Conservation (phyloP, 2,329 filamentous ascomycete species). For the Proliferodiscus dingleyae region DNA sequence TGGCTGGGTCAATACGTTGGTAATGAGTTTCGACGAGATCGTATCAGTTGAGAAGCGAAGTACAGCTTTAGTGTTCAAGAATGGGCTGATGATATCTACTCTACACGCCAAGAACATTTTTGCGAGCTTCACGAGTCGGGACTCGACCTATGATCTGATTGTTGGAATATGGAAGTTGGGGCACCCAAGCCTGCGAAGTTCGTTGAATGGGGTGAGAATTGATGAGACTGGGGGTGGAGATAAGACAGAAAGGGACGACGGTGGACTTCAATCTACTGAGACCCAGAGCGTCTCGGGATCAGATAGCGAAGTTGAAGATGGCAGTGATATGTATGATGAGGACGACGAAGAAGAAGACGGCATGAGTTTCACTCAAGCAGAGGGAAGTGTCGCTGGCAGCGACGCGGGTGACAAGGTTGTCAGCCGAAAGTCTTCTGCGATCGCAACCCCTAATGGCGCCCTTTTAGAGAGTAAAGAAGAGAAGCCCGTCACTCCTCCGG, state of each 20-base stretch:
- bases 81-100: constrained; percentile 94
- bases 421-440: constrained; percentile 68
- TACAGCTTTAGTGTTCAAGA: constrained; percentile 92
- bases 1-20: constrained; percentile 94
- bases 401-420: constrained; percentile 57
- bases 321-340: constrained; percentile 72
- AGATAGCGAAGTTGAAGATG: constrained; percentile 53
- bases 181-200: constrained; percentile 86
- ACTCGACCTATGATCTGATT: constrained; percentile 94
- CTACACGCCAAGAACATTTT: constrained; percentile 94
- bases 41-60: constrained; percentile 95
- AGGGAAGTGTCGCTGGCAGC: constrained; percentile 39
- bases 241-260: constrained; percentile 79
- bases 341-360: constrained; percentile 70
- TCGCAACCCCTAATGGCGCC: constrained; percentile 40
- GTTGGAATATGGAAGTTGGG: constrained; percentile 98
- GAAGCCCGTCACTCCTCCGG: constrained; percentile 37
- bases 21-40: constrained; percentile 97
- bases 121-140: constrained; percentile 87
- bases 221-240: constrained; percentile 77
- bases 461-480: constrained; percentile 45
- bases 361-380: constrained; percentile 48
- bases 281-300: constrained; percentile 51
- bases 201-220: constrained; percentile 79
- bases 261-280: constrained; percentile 32